These are phyloP conservation scores for Solanum okadae DNA, from an alignment of 257 asterid genomes.

Conservation along the genomic window DNA sequence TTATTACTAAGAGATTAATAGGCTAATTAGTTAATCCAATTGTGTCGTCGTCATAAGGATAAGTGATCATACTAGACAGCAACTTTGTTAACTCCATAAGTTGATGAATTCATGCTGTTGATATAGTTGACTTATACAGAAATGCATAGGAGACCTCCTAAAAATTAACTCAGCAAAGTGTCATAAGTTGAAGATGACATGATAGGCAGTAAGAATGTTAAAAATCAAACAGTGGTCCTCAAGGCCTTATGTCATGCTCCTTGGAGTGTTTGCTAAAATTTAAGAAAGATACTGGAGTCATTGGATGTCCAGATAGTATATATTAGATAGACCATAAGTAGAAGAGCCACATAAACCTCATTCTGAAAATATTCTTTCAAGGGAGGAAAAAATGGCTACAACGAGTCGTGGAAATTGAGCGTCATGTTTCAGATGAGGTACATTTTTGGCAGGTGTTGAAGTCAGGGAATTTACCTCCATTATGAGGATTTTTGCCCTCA, in stretches of 20 bases:
- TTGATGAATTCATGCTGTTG: neutral
- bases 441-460: neutral
- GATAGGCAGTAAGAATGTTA: neutral
- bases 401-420: neutral
- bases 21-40: neutral
- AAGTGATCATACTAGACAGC: neutral
- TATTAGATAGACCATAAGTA: neutral
- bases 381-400: neutral
- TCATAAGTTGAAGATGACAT: neutral
- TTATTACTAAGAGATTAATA: neutral
- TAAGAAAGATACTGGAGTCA: neutral
- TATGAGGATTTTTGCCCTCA: constrained; percentile 78
- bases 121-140: neutral
- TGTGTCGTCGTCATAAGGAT: neutral
- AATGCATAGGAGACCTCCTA: neutral
- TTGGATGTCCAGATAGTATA: neutral
- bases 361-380: neutral
- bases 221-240: neutral
- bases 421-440: neutral
- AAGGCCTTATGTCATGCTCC: neutral
- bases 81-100: neutral
- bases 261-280: neutral
- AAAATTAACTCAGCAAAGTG: neutral
- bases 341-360: neutral
- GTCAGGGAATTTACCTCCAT: constrained; percentile 55